Evolutionary conservation across 768 basidiomycete species (phyloP).

Genomic region (Russula lepida): DNA sequence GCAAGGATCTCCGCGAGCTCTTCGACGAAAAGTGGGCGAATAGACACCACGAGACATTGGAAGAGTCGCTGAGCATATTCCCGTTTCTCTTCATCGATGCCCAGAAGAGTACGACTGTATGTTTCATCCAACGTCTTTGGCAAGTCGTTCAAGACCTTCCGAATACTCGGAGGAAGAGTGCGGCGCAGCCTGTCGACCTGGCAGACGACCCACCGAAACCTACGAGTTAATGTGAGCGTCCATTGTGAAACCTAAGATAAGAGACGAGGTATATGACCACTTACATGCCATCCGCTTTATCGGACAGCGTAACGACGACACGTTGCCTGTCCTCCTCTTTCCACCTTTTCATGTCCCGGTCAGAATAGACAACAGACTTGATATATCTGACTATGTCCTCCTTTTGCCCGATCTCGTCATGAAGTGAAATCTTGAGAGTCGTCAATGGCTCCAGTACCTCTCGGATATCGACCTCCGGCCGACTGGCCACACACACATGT

Average conservation of each 20-base stretch:
- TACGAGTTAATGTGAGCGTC: neutral
- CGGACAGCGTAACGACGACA: neutral
- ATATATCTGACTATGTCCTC: neutral
- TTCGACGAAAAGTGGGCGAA: neutral
- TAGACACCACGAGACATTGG: neutral
- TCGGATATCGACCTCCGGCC: neutral
- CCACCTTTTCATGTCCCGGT: neutral
- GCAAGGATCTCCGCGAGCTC: slow-evolving; percentile 12
- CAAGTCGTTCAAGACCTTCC: neutral
- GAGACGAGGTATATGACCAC: neutral
- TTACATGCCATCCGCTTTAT: slow-evolving; percentile 7
- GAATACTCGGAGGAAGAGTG: neutral
- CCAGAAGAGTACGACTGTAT: neutral
- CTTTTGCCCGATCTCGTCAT: neutral
- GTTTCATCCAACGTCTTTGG: neutral
- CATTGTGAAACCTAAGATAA: neutral
- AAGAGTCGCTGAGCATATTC: neutral
- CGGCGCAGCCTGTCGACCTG: neutral
- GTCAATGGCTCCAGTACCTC: neutral
- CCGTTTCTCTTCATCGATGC: neutral
- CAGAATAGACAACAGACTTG: neutral
- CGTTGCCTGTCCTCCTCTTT: neutral
- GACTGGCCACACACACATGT: neutral
- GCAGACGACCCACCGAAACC: slow-evolving; percentile 8
- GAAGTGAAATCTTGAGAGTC: neutral